These are phyloP conservation scores for Tylopilus vinaceipallidus DNA, from an alignment of 768 basidiomycete genomes.

Conservation along the genomic window DNA sequence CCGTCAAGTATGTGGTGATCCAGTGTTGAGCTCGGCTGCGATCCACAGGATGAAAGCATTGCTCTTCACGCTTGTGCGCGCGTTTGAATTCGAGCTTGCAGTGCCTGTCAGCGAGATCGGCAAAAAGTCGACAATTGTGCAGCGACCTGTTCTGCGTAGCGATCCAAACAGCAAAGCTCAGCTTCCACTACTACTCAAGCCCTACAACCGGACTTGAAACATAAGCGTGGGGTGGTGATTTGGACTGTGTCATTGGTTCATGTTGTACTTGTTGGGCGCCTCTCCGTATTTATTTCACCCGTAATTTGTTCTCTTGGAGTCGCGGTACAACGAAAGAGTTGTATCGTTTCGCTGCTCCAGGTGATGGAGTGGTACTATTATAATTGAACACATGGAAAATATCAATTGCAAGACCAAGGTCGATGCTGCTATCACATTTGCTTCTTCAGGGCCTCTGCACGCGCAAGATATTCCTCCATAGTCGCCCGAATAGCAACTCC, in stretches of 20 bases:
- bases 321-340: too few species aligned
- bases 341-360: too few species aligned
- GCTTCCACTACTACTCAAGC: constrained; percentile 38
- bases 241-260: too few species aligned
- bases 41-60: background rate
- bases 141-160: constrained; percentile 41
- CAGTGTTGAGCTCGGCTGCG: background rate
- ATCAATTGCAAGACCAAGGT: background rate
- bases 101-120: constrained; percentile 45
- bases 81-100: constrained; percentile 52
- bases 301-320: too few species aligned
- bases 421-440: constrained; percentile 21
- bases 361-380: too few species aligned
- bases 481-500: constrained; percentile 79
- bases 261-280: too few species aligned
- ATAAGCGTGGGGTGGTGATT: too few species aligned
- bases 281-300: background rate
- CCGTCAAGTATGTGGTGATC: background rate
- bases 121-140: constrained; percentile 32
- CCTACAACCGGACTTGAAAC: background rate
- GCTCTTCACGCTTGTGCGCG: constrained; percentile 37
- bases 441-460: constrained; percentile 87
- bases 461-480: constrained; percentile 84
- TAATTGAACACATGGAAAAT: too few species aligned
- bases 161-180: constrained; percentile 40